Evolutionary conservation across 192 early-diverging fungal species (phyloP).

Genomic region (Coemansia sp.): DNA sequence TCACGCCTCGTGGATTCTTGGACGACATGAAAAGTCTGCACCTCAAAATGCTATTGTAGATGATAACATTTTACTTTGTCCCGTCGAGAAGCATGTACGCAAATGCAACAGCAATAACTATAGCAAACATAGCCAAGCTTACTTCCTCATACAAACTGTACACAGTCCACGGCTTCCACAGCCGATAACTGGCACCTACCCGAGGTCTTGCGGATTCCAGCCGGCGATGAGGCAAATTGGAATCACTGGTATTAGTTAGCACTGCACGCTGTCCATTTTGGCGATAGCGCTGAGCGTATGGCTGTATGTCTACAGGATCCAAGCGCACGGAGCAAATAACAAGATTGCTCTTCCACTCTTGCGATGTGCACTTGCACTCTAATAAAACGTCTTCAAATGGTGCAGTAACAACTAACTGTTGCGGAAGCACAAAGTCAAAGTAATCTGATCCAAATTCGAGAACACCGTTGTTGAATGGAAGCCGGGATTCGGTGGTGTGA

Average conservation of each 20-base stretch:
- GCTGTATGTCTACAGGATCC: conserved; percentile 17
- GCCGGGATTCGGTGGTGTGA: conserved; percentile 12
- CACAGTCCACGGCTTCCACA: conserved; percentile 39
- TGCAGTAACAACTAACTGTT: conserved; percentile 18
- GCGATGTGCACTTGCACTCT: conserved; percentile 35
- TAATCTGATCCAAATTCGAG: conserved; percentile 49
- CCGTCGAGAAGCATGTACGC: conserved; percentile 20
- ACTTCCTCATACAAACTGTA: conserved; percentile 22
- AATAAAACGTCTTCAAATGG: conserved; percentile 39
- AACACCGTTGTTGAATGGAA: conserved; percentile 27
- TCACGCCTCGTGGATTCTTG: conserved; percentile 52
- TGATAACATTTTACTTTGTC: background rate
- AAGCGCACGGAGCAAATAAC: conserved; percentile 39
- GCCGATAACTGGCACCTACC: conserved; percentile 29
- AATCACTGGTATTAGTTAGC: background rate
- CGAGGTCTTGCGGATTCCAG: conserved; percentile 8
- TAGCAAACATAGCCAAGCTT: conserved; percentile 15
- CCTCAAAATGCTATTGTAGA: conserved; percentile 23
- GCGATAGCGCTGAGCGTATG: conserved; percentile 6
- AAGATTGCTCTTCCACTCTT: conserved; percentile 36
- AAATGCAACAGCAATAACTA: conserved; percentile 12
- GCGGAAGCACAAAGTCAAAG: conserved; percentile 49
- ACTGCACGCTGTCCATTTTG: background rate
- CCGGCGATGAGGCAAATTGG: background rate
- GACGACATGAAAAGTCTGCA: conserved; percentile 49